Conservation (phyloP, 768 basidiomycete species). For the Mycena floridula region DNA sequence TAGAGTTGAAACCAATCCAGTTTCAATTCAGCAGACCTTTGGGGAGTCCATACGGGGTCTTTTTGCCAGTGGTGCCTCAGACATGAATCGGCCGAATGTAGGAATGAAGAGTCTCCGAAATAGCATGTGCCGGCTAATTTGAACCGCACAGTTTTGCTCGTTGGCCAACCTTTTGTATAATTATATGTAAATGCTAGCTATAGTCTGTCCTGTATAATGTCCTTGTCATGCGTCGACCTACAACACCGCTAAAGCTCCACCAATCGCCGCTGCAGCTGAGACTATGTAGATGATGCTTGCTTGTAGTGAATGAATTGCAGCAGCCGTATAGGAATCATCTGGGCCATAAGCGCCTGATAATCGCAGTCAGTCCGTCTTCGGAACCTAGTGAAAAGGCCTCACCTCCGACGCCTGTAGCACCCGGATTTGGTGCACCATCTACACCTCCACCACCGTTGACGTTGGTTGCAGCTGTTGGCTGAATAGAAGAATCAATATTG, state of each 20-base stretch:
- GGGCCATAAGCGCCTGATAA: slow-evolving; percentile 67
- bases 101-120: not conserved
- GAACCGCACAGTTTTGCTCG: too few relatives aligned
- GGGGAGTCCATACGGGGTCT: slow-evolving; percentile 36
- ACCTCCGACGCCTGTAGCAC: slow-evolving; percentile 34
- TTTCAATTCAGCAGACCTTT: slow-evolving; percentile 23
- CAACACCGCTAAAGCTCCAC: slow-evolving; percentile 37
- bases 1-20: slow-evolving; percentile 4
- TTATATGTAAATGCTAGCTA: too few relatives aligned
- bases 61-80: slow-evolving; percentile 24
- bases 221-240: slow-evolving; percentile 17
- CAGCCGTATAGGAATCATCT: slow-evolving; percentile 58
- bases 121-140: too few relatives aligned
- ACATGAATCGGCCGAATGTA: slow-evolving; percentile 1
- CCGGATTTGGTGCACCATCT: slow-evolving; percentile 57
- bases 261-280: slow-evolving; percentile 42
- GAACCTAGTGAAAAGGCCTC: slow-evolving; percentile 29
- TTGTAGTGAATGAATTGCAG: slow-evolving; percentile 40
- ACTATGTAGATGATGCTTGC: slow-evolving; percentile 37
- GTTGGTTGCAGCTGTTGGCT: slow-evolving; percentile 55
- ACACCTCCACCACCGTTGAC: slow-evolving; percentile 49
- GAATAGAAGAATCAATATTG: slow-evolving; percentile 29
- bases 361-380: slow-evolving; percentile 26
- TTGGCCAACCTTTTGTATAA: too few relatives aligned
- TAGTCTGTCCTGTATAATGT: slow-evolving; percentile 15